Evolutionary conservation across 2,329 filamentous ascomycete genomes (phyloP), one percentile per base, ranked within the genome.

Genomic region (Aureobasidium musti): DNA sequence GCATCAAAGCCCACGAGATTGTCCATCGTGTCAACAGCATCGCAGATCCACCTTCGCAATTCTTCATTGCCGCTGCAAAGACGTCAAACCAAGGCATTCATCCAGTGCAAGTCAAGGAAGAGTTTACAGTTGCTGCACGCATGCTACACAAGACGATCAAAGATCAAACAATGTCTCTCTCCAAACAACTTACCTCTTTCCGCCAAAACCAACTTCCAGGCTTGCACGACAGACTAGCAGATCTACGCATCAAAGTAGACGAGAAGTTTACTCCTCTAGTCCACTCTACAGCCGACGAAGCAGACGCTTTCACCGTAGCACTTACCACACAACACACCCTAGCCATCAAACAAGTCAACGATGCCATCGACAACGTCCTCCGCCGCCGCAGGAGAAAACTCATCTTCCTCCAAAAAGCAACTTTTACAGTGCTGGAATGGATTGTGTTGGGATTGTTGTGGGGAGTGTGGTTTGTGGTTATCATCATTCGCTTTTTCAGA

Each of bases 401-500:
- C 73, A 83, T 91, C 65, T 92, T 91, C 87, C 78, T 92, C 28
- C 83, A 91, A 45, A 83, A 91, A 17, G 86, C 87, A 0, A 89
- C 91, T 17, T 98, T 92, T 85, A 87, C 92, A 65, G 79, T 89
- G 23, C 86, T 97, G 19, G 94, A 98, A 81, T 97, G 92, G 92
- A 80, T 87, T 59, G 83, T 98, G 21, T 87, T 98, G 45, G 91
- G 90, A 4, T 86, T 96, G 71, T 91, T 98, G 88, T 97, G 95
- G 92, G 92, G 90, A 78, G 88, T 96, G 19, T 98, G 94, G 92
- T 86, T 96, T 67, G 82, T 96, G 39, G 93, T 97, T 28, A 90
- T 92, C 76, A 82, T 94, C 28, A 81, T 90, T 61, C 86, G 91
- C 68, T 77, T 91, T 17, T 79, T 90, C 41, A 80, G 87, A 68